Percentiles rank a stretch among this genome's conserved stretches.
phyloP scores from a whole-genome alignment of 202 grass and related monocot species.

The Elaeis oleifera region DNA sequence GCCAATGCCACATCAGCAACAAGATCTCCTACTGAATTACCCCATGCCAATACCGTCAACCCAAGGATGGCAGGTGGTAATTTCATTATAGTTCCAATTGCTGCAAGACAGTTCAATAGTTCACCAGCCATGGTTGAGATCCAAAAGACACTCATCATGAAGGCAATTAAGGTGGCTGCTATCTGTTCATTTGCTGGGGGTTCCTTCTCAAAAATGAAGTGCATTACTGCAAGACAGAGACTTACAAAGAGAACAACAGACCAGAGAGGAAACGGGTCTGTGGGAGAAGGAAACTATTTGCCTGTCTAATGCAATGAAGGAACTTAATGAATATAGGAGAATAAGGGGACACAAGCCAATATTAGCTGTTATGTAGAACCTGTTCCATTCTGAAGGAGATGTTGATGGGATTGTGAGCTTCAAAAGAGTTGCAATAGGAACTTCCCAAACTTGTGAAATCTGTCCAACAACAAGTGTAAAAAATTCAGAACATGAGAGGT shows the following conservation, averaged over 20 bases:
- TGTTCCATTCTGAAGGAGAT: conserved; percentile 55
- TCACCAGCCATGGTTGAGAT: conserved; percentile 91
- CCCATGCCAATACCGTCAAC: conserved; percentile 89
- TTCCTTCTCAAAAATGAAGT: conserved; percentile 61
- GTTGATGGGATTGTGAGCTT: conserved; percentile 84
- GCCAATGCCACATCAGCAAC: conserved; percentile 74
- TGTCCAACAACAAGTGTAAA: conserved; percentile 24
- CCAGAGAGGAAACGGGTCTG: conserved; percentile 54
- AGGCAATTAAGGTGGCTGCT: conserved; percentile 50
- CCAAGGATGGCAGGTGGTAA: conserved; percentile 77
- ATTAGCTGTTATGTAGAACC: conserved; percentile 50
- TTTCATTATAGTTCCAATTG: conserved; percentile 70
- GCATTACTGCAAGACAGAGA: conserved; percentile 53
- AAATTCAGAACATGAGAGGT: conserved; percentile 10
- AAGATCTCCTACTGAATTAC: conserved; percentile 85
- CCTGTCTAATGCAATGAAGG: conserved; percentile 60
- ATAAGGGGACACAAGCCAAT: conserved; percentile 79
- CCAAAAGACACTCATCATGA: conserved; percentile 88
- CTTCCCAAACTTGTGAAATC: conserved; percentile 61
- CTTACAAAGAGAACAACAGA: conserved; percentile 54
- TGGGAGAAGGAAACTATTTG: conserved; percentile 73
- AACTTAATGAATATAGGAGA: conserved; percentile 65
- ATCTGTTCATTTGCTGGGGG: conserved; percentile 43
- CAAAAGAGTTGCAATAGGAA: conserved; percentile 52
- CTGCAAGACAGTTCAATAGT: conserved; percentile 76